Percentiles rank a stretch among this genome's conserved stretches.
These are phyloP conservation scores for Glomus cerebriforme DNA, from an alignment of 192 early-diverging fungal genomes.

Conservation along the genomic window DNA sequence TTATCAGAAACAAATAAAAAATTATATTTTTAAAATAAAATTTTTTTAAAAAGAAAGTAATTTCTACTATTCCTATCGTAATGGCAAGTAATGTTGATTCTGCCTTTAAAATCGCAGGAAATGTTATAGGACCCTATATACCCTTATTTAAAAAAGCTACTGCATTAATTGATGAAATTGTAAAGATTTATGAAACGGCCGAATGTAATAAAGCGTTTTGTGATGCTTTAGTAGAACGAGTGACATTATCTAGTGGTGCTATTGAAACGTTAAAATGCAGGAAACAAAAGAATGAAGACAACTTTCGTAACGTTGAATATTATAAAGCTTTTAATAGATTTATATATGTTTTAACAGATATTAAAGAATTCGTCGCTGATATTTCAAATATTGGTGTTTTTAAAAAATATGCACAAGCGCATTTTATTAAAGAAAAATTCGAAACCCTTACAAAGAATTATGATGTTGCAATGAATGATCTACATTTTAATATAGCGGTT, in stretches of 20 bases:
- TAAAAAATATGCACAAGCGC: not conserved
- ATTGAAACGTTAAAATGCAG: not conserved
- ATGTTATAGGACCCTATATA: too few relatives aligned
- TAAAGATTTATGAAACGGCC: slow-evolving; percentile 8
- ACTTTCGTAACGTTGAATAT: not conserved
- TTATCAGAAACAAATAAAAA: too few relatives aligned
- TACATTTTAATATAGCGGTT: slow-evolving; percentile 7
- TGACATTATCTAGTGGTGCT: not conserved
- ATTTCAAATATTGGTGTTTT: slow-evolving; percentile 6
- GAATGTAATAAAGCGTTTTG: slow-evolving; percentile 29
- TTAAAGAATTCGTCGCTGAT: slow-evolving; percentile 23
- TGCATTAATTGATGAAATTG: not conserved
- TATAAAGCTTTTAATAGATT: not conserved
- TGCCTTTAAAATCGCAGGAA: too few relatives aligned
- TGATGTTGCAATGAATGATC: not conserved
- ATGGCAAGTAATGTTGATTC: too few relatives aligned
- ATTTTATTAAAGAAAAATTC: not conserved
- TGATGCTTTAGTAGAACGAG: slow-evolving; percentile 5
- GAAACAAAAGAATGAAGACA: slow-evolving; percentile 6
- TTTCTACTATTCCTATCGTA: too few relatives aligned
- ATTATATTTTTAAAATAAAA: too few relatives aligned
- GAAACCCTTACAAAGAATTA: not conserved
- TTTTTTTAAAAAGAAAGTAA: too few relatives aligned
- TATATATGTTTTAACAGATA: slow-evolving; percentile 6
- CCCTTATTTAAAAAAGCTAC: too few relatives aligned